Evolutionary conservation across 176 grass and related monocot genomes (phyloP), one percentile per base, ranked within the genome.

Genomic region (Lolium rigidum): DNA sequence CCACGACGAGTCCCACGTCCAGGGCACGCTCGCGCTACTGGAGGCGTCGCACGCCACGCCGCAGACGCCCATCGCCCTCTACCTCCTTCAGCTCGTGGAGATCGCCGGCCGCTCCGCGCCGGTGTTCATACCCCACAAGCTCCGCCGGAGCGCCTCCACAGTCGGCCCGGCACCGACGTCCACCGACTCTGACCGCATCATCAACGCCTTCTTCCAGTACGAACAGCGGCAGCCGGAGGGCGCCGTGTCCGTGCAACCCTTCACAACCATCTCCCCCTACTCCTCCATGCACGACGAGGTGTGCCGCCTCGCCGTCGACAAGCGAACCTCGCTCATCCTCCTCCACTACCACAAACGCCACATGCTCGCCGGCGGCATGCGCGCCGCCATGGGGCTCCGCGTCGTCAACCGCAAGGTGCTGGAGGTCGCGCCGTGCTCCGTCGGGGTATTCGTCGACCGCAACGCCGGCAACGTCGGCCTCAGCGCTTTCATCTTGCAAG

Each of bases 231-330:
- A 92, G 41, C 75, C 46, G n/a, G 80, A 86, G 57, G 85, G 89
- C 47, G 87, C 88, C 17, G 37, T 98, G 13, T 75, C 90, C 2
- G 88, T 95, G 79, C 83, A 90, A 18, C 84, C 96, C 4, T 98
- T 88, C 90, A 98, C 96, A 64, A 94, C 91, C 73, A 95, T 95
- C 87, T 95, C 91, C 58, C 96, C 96, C 13, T 98, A 94, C 71
- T 67, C 86, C 65, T 92, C 96, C 86, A 95, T 95, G 93, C 93
- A 98, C 87, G 88, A 98, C 80, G 93, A 98, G 83, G 86, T 98
- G 77, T 98, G 96, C 86, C 86, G 93, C 37, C 86, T 98, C 38
- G 93, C 96, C 50, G 88, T 94, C 21, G 93, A 98, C 24, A 98
- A 95, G 89, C 89, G 92, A 46, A 81, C 92, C 37, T 88, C 91